phyloP scores from a whole-genome alignment of 1,284 basidiomycete species.

The Sanguinoderma infundibulare region DNA sequence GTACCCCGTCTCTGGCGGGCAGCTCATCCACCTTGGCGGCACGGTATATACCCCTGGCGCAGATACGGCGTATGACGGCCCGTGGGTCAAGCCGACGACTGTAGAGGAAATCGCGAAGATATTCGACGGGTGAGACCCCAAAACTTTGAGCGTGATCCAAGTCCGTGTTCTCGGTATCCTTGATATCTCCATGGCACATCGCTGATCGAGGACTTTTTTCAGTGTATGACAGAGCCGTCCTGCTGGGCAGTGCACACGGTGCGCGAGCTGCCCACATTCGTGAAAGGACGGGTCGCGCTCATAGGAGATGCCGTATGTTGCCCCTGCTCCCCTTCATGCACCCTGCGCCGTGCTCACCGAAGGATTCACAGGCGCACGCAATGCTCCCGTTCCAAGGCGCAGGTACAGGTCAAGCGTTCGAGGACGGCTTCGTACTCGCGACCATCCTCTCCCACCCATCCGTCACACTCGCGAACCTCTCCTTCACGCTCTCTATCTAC shows the following conservation, averaged over 20 bases:
- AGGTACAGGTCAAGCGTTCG: conserved; percentile 45
- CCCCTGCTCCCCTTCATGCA: not conserved
- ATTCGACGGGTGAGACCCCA: conserved; percentile 31
- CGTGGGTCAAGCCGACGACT: conserved; percentile 27
- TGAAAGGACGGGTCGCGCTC: conserved; percentile 29
- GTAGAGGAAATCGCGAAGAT: conserved; percentile 23
- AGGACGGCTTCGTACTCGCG: conserved; percentile 25
- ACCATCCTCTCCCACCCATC: conserved; percentile 3
- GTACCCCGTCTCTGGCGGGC: conserved; percentile 15
- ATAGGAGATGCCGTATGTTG: conserved; percentile 36
- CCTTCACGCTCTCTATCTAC: conserved; percentile 12
- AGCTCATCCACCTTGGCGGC: conserved; percentile 29
- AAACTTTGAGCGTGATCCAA: conserved; percentile 28
- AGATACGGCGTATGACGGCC: conserved; percentile 25
- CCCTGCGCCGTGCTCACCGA: not conserved
- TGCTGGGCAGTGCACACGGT: conserved; percentile 33
- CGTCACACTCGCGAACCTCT: not conserved
- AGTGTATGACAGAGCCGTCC: not conserved
- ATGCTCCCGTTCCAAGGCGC: conserved; percentile 42
- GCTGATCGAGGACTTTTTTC: not conserved
- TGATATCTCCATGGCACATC: too few species aligned
- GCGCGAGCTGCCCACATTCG: conserved; percentile 29
- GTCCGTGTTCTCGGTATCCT: not conserved
- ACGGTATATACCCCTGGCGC: conserved; percentile 20
- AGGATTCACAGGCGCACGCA: conserved; percentile 14